These are phyloP conservation scores for Sophora flavescens DNA, from an alignment of 306 rosid species.

Conservation along the genomic window DNA sequence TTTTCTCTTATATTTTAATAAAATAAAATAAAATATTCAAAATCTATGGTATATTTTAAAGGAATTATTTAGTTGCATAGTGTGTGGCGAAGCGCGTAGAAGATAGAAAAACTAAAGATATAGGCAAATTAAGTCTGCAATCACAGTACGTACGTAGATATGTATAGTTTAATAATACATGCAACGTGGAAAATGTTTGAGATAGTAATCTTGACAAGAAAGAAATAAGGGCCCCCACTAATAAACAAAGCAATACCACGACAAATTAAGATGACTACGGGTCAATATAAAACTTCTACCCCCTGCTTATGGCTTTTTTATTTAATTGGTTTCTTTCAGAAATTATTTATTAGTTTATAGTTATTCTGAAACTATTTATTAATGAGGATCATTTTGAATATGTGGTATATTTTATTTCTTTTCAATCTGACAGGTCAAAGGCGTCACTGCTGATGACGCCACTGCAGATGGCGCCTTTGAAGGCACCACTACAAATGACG, in stretches of 20 bases:
- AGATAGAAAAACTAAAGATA: neutral
- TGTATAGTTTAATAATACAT: slow-evolving; percentile 3
- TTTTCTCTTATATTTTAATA: neutral
- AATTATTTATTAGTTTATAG: too few species aligned
- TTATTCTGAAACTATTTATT: too few species aligned
- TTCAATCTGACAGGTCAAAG: too few species aligned
- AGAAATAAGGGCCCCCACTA: slow-evolving; percentile 35
- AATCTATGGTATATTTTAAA: neutral
- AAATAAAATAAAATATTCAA: neutral
- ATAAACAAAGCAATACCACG: slow-evolving; percentile 25
- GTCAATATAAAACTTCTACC: slow-evolving; percentile 62
- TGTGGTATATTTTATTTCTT: too few species aligned
- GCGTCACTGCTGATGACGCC: too few species aligned
- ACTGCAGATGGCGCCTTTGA: too few species aligned
- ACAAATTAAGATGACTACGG: slow-evolving; percentile 46
- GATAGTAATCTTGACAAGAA: slow-evolving; percentile 35
- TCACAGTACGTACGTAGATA: neutral
- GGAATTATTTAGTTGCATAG: neutral
- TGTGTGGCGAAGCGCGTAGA: neutral
- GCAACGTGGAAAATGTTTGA: slow-evolving; percentile 68
- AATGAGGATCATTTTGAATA: too few species aligned
- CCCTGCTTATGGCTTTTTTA: neutral
- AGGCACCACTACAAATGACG: too few species aligned
- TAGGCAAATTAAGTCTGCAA: neutral
- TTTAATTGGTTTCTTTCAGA: too few species aligned